A percentile compares a stretch with the other conserved stretches of the same genome.
Conservation (phyloP, 805 yeast species). For the Wickerhamomyces canadensis region DNA sequence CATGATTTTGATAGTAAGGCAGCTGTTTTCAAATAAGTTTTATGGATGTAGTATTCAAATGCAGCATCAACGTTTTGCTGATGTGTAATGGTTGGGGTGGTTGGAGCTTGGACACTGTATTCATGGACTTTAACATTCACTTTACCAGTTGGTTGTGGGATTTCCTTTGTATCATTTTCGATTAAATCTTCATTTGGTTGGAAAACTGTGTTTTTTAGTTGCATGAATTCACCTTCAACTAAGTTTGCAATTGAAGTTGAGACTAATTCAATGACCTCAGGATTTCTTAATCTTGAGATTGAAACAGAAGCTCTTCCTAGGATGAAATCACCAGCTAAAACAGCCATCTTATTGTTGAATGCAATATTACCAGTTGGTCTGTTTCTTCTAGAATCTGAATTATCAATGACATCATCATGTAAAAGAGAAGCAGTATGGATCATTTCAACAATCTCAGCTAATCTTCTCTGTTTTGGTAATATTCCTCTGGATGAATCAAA, state of each 20-base stretch:
- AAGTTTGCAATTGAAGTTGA: conserved; percentile 95
- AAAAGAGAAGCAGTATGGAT: conserved; percentile 93
- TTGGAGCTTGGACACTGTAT: conserved; percentile 26
- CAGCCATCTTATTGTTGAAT: conserved; percentile 95
- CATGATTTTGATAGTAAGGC: conserved; percentile 90
- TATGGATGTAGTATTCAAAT: conserved; percentile 90
- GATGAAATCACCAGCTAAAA: conserved; percentile 92
- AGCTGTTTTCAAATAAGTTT: conserved; percentile 93
- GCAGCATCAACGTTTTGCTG: conserved; percentile 73
- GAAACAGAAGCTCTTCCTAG: conserved; percentile 96
- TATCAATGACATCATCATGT: conserved; percentile 96
- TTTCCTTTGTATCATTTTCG: conserved; percentile 39
- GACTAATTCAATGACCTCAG: conserved; percentile 94
- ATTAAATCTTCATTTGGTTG: conserved; percentile 40
- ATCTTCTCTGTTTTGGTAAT: conserved; percentile 87
- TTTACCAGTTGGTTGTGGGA: conserved; percentile 56
- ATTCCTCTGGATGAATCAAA: conserved; percentile 62
- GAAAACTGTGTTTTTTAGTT: conserved; percentile 85
- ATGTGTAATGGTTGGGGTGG: conserved; percentile 39
- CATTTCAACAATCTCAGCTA: conserved; percentile 98
- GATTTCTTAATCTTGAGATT: conserved; percentile 84
- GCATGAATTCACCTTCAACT: conserved; percentile 99
- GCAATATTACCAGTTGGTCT: conserved; percentile 89
- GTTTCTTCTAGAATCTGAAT: conserved; percentile 83
- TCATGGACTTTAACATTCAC: conserved; percentile 46